Conservation (phyloP, 768 basidiomycete species). For the Phylloporus sp. region DNA sequence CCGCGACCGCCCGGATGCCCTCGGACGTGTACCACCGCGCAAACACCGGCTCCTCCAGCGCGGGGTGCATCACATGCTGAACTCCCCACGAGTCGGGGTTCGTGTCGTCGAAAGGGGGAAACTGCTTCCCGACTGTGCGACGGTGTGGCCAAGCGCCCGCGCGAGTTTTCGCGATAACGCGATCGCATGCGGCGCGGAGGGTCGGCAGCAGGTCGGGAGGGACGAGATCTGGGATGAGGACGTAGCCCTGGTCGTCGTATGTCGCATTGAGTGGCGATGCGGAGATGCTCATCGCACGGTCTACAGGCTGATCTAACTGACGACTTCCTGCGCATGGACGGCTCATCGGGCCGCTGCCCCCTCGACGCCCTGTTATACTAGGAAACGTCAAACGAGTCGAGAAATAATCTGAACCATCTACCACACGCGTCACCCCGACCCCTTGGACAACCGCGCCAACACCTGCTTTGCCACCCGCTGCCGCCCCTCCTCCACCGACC, state of each 20-base stretch:
- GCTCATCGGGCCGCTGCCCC: background rate
- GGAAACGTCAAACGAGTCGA: background rate
- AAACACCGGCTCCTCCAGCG: slow-evolving; percentile 54
- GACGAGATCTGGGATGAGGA: slow-evolving; percentile 56
- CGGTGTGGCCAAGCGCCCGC: slow-evolving; percentile 58
- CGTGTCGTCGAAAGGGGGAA: slow-evolving; percentile 60
- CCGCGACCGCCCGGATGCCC: slow-evolving; percentile 39
- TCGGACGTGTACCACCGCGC: slow-evolving; percentile 64
- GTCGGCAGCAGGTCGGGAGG: slow-evolving; percentile 32
- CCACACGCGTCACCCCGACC: background rate
- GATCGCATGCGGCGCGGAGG: slow-evolving; percentile 48
- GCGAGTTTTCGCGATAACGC: slow-evolving; percentile 50
- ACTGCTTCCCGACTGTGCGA: slow-evolving; percentile 72
- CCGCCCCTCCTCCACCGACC: slow-evolving; percentile 35
- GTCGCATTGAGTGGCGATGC: slow-evolving; percentile 34
- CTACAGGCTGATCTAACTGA: too few relatives aligned
- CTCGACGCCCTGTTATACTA: background rate
- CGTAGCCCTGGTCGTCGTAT: slow-evolving; percentile 64
- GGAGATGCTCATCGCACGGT: slow-evolving; percentile 1
- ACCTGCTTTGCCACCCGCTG: slow-evolving; percentile 45
- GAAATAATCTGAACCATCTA: too few relatives aligned
- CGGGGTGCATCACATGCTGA: slow-evolving; percentile 79
- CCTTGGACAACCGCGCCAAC: slow-evolving; percentile 33
- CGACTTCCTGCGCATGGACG: background rate
- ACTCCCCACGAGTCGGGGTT: slow-evolving; percentile 75